These are phyloP conservation scores for Yamadazyma kanchanaburiensis DNA, from an alignment of 1,139 yeast species.

Conservation along the genomic window DNA sequence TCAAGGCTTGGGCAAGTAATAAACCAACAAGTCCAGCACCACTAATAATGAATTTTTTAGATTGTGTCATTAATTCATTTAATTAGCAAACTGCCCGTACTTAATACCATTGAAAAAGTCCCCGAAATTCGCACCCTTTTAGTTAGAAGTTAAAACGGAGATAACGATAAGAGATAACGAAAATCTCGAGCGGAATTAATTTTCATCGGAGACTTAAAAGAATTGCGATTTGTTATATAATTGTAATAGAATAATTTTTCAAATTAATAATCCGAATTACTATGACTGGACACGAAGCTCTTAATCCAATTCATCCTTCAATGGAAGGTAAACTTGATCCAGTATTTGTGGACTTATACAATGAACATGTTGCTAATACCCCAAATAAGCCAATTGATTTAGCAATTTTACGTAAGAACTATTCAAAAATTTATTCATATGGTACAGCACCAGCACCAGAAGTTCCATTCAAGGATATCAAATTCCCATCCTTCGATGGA, in stretches of 20 bases:
- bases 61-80: constrained; percentile 2
- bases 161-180: background rate
- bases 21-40: constrained; percentile 25
- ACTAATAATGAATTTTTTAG: constrained; percentile 10
- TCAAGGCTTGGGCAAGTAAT: constrained; percentile 21
- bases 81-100: background rate
- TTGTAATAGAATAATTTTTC: too few species aligned
- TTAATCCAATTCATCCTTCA: constrained; percentile 22
- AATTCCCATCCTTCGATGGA: constrained; percentile 33
- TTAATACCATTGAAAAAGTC: background rate
- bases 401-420: constrained; percentile 26
- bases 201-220: background rate
- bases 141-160: too few species aligned
- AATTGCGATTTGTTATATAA: too few species aligned
- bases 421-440: constrained; percentile 35
- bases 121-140: too few species aligned
- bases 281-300: constrained; percentile 14
- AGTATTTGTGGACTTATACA: constrained; percentile 32
- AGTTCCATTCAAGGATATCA: constrained; percentile 25
- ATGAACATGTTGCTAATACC: constrained; percentile 23
- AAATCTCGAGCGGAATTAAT: too few species aligned
- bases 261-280: too few species aligned
- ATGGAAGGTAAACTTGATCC: constrained; percentile 22
- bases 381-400: constrained; percentile 26
- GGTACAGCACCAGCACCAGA: constrained; percentile 34